These are phyloP conservation scores for Peronospora destructor DNA, from an alignment of 352 stramenopile species.

Conservation along the genomic window DNA sequence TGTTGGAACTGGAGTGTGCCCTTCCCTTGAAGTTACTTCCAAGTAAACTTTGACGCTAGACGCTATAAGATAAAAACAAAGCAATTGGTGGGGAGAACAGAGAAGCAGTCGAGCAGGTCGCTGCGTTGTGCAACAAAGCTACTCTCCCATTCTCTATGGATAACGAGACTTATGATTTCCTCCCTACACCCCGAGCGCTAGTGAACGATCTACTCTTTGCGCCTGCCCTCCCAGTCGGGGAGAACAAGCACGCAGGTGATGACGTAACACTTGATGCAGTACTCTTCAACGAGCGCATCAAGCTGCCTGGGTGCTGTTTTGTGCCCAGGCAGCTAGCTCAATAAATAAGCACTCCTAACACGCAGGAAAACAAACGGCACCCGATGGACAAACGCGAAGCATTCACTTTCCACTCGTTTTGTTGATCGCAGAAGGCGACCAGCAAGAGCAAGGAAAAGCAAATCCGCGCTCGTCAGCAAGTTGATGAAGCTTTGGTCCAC, in stretches of 20 bases:
- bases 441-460: slow-evolving; percentile 10
- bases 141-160: slow-evolving; percentile 12
- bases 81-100: slow-evolving; percentile 1
- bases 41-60: not conserved
- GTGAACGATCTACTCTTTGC: slow-evolving; percentile 7
- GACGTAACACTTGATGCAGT: slow-evolving; percentile 10
- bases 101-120: slow-evolving; percentile 8
- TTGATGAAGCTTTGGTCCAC: slow-evolving; percentile 16
- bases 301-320: not conserved
- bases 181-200: slow-evolving; percentile 8
- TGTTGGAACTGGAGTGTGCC: too few relatives aligned
- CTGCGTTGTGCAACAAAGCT: slow-evolving; percentile 25
- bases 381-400: slow-evolving; percentile 6
- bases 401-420: slow-evolving; percentile 7
- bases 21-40: not conserved
- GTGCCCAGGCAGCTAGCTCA: slow-evolving; percentile 5
- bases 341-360: slow-evolving; percentile 33
- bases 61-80: not conserved
- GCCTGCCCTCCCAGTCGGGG: slow-evolving; percentile 23
- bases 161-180: slow-evolving; percentile 16
- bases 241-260: slow-evolving; percentile 18
- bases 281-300: slow-evolving; percentile 2
- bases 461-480: slow-evolving; percentile 23
- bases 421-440: slow-evolving; percentile 30
- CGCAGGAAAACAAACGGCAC: slow-evolving; percentile 15